phyloP scores from a whole-genome alignment of 2,329 filamentous ascomycete genomes.

The Colletotrichum navitas region DNA sequence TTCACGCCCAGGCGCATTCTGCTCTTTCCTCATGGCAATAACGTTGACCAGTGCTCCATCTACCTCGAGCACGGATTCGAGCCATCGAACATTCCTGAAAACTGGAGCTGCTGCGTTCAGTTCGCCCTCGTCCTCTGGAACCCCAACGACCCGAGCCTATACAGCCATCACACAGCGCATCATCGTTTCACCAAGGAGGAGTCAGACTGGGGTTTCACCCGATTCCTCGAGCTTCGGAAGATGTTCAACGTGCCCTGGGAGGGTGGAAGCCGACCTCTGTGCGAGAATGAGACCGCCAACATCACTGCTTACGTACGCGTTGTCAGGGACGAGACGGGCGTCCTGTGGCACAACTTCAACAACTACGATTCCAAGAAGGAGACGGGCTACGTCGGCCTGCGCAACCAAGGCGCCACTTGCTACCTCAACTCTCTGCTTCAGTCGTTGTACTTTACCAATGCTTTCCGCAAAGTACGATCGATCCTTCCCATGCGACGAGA shows the following conservation, averaged over 20 bases:
- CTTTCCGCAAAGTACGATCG: slow-evolving; percentile 85
- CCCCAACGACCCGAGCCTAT: slow-evolving; percentile 88
- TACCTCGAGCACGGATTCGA: slow-evolving; percentile 97
- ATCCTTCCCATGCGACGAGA: not conserved
- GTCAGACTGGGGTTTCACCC: slow-evolving; percentile 98
- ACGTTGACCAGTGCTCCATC: slow-evolving; percentile 92
- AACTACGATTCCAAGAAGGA: slow-evolving; percentile 99
- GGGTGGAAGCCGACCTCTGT: slow-evolving; percentile 74
- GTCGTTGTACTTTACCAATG: slow-evolving; percentile 88
- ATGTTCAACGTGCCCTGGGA: slow-evolving; percentile 87
- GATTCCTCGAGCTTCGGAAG: slow-evolving; percentile 88
- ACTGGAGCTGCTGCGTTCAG: slow-evolving; percentile 97
- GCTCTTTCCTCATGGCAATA: slow-evolving; percentile 96
- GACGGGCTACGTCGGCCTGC: slow-evolving; percentile 95
- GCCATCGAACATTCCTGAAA: slow-evolving; percentile 77
- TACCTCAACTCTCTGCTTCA: slow-evolving; percentile 89
- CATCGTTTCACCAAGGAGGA: slow-evolving; percentile 97
- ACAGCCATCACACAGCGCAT: slow-evolving; percentile 84
- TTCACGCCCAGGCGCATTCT: slow-evolving; percentile 79
- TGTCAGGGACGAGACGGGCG: slow-evolving; percentile 88
- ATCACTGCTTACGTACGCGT: slow-evolving; percentile 87
- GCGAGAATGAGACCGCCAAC: slow-evolving; percentile 82
- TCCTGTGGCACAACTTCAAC: slow-evolving; percentile 90
- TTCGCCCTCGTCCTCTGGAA: slow-evolving; percentile 97
- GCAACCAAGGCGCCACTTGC: slow-evolving; percentile 95